These are phyloP conservation scores for Aureobasidium pullulans DNA, from an alignment of 2,329 filamentous ascomycete species.

Conservation along the genomic window DNA sequence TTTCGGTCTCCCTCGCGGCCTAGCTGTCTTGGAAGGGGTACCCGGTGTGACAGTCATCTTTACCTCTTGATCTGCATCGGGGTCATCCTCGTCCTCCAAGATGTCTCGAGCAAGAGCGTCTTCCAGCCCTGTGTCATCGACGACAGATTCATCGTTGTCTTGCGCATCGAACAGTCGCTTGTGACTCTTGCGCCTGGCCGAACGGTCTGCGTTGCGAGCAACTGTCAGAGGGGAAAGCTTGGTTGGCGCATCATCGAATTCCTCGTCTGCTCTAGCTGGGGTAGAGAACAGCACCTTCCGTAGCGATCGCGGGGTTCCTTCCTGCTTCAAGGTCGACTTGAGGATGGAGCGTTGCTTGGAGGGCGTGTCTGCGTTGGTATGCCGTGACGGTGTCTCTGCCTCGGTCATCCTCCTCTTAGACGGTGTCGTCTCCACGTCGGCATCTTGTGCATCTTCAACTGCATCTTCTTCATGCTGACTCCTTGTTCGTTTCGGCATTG, in stretches of 20 bases:
- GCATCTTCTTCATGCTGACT: neutral
- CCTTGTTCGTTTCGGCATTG: slow-evolving; percentile 15
- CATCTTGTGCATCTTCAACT: neutral
- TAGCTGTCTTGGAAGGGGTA: slow-evolving; percentile 37
- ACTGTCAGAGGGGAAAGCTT: slow-evolving; percentile 46
- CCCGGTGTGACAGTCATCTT: slow-evolving; percentile 36
- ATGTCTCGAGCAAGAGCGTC: slow-evolving; percentile 64
- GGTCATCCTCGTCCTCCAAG: slow-evolving; percentile 51
- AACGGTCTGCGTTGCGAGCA: slow-evolving; percentile 68
- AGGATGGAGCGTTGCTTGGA: slow-evolving; percentile 28
- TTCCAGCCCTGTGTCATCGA: slow-evolving; percentile 51
- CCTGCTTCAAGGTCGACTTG: slow-evolving; percentile 22
- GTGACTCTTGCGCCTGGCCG: slow-evolving; percentile 79
- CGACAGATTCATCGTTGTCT: slow-evolving; percentile 56
- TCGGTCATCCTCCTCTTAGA: slow-evolving; percentile 3
- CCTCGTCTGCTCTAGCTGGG: slow-evolving; percentile 31
- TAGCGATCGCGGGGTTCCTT: slow-evolving; percentile 36
- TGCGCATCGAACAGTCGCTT: slow-evolving; percentile 64
- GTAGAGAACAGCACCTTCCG: slow-evolving; percentile 42
- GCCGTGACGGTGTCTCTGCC: slow-evolving; percentile 8
- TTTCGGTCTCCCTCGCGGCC: slow-evolving; percentile 45
- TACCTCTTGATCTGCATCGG: slow-evolving; percentile 28
- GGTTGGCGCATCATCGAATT: slow-evolving; percentile 36
- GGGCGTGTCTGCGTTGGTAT: slow-evolving; percentile 1
- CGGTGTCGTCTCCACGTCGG: neutral